Evolutionary conservation across 441 rosid species (phyloP), one percentile per base, ranked within the genome.

Genomic region (Flueggea neowawraea): DNA sequence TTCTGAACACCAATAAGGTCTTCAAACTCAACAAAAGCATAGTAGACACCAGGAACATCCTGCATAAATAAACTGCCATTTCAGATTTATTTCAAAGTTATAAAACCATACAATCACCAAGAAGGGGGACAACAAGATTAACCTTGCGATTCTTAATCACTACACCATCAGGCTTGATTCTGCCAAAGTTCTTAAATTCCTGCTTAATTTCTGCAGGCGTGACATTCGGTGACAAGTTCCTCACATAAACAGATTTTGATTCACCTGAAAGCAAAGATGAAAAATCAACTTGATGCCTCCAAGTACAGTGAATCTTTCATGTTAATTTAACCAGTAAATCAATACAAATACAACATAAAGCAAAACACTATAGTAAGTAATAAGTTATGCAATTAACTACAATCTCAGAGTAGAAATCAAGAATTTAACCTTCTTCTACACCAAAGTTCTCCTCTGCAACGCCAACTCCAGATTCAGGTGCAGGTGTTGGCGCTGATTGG

Each of bases 11-110:
- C 66, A 3, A 53, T 17, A 57, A 84, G 75, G 65, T 85, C 91
- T 78, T 84, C 88, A 69, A 80, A 88, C 74, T 88, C 90, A 41
- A 88, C 91, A 66, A 85, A 88, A 36, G 91, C 95, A 66, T 82
- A 85, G 78, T 89, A 84, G 32, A 88, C 86, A 33, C 88, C 95
- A 64, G 86, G 66, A 44, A 82, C 82, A 70, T 88, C 91, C 91
- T 88, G 84, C 62, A 69, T 2, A 33, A 4, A 69, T 16, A 66
- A 41, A 55, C 16, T 41, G 22, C 43, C 12, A 61, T 54, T 66
- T 76, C 28, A 79, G 76, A 56, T 69, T 67, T 9, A 65, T 10
- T 65, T 41, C 11, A 16, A 31, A 12, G 14, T 54, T 56, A 48
- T 12, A 62, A 1, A 45, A 22, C 60, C n/a, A 43, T 16, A 1